These are phyloP conservation scores for Phalaenopsis equestris DNA, from an alignment of 106 monocot species.

Conservation along the genomic window DNA sequence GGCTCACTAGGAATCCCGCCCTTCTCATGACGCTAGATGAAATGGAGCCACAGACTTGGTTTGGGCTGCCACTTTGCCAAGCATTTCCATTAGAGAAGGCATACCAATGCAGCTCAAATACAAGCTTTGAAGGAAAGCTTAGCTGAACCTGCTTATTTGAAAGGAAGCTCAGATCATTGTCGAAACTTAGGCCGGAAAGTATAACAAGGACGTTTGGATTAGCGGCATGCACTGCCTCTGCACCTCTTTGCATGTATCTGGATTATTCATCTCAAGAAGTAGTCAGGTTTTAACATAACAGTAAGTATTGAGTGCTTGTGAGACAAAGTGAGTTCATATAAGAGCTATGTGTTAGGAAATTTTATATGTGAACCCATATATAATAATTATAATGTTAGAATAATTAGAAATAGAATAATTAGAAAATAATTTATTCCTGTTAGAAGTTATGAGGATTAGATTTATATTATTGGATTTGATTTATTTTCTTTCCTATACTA, in stretches of 20 bases:
- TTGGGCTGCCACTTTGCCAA: constrained; percentile 9
- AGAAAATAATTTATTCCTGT: too few relatives aligned
- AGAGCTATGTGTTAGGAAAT: too few relatives aligned
- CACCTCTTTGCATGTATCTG: constrained; percentile 24
- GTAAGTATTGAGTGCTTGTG: too few relatives aligned
- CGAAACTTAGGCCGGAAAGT: constrained; percentile 24
- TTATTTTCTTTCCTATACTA: too few relatives aligned
- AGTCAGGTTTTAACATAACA: too few relatives aligned
- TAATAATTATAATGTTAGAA: too few relatives aligned
- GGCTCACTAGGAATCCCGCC: constrained; percentile 11
- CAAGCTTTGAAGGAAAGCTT: constrained; percentile 13
- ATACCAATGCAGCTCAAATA: constrained; percentile 34
- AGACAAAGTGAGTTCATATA: too few relatives aligned
- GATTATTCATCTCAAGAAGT: too few relatives aligned
- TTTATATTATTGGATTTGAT: too few relatives aligned
- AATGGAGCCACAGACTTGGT: constrained; percentile 11
- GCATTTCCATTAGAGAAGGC: constrained; percentile 15
- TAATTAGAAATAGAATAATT: too few relatives aligned
- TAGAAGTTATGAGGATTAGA: too few relatives aligned
- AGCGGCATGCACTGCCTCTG: constrained; percentile 17
- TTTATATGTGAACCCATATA: too few relatives aligned
- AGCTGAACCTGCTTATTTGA: not conserved
- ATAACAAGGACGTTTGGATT: constrained; percentile 29
- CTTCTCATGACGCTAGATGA: not conserved
- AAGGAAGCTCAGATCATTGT: constrained; percentile 23